These are phyloP conservation scores for Telfairia occidentalis DNA, from an alignment of 331 rosid genomes.

Conservation along the genomic window DNA sequence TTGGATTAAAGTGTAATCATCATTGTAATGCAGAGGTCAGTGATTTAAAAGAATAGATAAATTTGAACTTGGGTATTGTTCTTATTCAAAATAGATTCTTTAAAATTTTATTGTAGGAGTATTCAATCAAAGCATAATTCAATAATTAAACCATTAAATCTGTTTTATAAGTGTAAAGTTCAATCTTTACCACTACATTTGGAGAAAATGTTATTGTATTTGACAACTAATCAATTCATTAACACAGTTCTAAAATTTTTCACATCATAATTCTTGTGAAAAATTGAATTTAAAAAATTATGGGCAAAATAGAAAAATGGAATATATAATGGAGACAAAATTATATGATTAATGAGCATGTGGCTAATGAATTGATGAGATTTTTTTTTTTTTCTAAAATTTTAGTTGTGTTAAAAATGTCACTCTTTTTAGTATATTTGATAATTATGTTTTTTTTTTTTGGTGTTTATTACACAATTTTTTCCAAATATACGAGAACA, in stretches of 20 bases:
- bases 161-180: too few species aligned
- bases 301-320: not conserved
- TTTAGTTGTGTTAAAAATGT: not conserved
- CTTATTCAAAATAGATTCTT: too few species aligned
- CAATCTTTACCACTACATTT: too few species aligned
- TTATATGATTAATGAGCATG: not conserved
- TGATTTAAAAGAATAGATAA: not conserved
- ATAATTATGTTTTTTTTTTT: not conserved
- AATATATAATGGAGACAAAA: not conserved
- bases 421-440: not conserved
- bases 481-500: too few species aligned
- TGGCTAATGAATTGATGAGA: too few species aligned
- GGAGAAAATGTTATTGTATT: too few species aligned
- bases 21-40: not conserved
- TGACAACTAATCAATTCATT: too few species aligned
- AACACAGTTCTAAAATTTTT: too few species aligned
- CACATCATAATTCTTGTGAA: not conserved
- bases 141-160: not conserved
- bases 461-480: too few species aligned
- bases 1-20: slow-evolving; percentile 4
- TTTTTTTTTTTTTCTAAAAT: not conserved
- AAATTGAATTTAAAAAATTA: not conserved
- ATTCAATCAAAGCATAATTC: not conserved
- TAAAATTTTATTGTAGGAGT: not conserved
- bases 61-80: not conserved